Percentiles rank a stretch among this genome's conserved stretches.
Conservation (phyloP, 805 yeast species). For the Phaffomyces thermotolerans region DNA sequence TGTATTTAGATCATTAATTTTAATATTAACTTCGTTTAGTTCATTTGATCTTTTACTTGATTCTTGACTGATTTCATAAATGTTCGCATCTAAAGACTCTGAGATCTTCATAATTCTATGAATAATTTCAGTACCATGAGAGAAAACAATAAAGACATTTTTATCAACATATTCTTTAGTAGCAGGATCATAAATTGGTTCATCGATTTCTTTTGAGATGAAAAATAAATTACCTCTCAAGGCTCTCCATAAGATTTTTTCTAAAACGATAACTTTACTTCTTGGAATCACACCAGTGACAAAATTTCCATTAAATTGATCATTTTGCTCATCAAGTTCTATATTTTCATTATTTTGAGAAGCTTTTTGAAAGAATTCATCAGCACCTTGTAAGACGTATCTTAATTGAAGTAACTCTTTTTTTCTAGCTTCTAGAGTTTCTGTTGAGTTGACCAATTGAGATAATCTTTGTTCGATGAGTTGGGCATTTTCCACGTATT, state of each 20-base stretch:
- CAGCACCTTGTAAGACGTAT: slow-evolving; percentile 43
- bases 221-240: slow-evolving; percentile 87
- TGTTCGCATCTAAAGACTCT: slow-evolving; percentile 85
- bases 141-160: slow-evolving; percentile 79
- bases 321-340: background rate
- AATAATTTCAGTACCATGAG: slow-evolving; percentile 78
- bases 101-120: slow-evolving; percentile 74
- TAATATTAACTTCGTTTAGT: slow-evolving; percentile 51
- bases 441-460: slow-evolving; percentile 66
- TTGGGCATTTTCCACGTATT: slow-evolving; percentile 56
- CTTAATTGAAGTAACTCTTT: slow-evolving; percentile 60
- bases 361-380: slow-evolving; percentile 34
- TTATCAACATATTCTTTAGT: slow-evolving; percentile 54
- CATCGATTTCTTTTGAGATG: slow-evolving; percentile 64
- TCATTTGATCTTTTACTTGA: slow-evolving; percentile 58
- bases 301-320: slow-evolving; percentile 35
- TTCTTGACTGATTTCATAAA: slow-evolving; percentile 46
- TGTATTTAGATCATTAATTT: slow-evolving; percentile 52
- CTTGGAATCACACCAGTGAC: slow-evolving; percentile 77
- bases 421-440: slow-evolving; percentile 50
- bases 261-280: slow-evolving; percentile 59
- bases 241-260: slow-evolving; percentile 87
- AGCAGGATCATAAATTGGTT: slow-evolving; percentile 62
- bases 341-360: slow-evolving; percentile 5
- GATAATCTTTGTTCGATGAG: slow-evolving; percentile 68